Conservation (phyloP, 2,329 filamentous ascomycete genomes). For the Claviceps paspali region DNA sequence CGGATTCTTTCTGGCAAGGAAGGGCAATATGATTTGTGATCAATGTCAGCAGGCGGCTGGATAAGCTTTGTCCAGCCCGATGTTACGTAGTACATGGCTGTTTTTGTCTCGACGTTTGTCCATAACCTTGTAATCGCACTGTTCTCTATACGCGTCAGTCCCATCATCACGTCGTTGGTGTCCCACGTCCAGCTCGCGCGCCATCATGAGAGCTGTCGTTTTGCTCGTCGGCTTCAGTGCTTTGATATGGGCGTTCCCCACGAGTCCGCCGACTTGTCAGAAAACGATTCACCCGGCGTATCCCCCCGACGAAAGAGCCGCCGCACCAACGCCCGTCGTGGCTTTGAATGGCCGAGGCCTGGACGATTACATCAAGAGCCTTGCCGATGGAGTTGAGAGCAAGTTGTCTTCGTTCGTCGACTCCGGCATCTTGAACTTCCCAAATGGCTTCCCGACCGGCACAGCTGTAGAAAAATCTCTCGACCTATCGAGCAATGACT, state of each 20-base stretch:
- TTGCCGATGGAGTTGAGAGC: conserved; percentile 35
- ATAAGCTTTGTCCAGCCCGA: no score
- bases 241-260: conserved; percentile 1
- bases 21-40: background rate
- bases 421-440: conserved; percentile 52
- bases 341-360: conserved; percentile 18
- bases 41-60: conserved; percentile 3
- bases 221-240: conserved; percentile 2
- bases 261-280: background rate
- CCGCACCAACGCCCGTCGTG: conserved; percentile 12
- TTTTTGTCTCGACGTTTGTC: no score
- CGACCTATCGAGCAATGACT: conserved; percentile 39
- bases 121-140: background rate
- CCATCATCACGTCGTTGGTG: background rate
- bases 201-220: conserved; percentile 1
- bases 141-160: no score
- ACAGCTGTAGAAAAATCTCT: conserved; percentile 44
- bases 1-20: background rate
- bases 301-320: conserved; percentile 7
- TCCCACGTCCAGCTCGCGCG: background rate
- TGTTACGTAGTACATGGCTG: no score
- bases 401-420: conserved; percentile 44
- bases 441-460: conserved; percentile 50
- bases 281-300: background rate
- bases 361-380: conserved; percentile 29